Conservation (phyloP, 257 asterid species). For the Salvia miltiorrhiza region DNA sequence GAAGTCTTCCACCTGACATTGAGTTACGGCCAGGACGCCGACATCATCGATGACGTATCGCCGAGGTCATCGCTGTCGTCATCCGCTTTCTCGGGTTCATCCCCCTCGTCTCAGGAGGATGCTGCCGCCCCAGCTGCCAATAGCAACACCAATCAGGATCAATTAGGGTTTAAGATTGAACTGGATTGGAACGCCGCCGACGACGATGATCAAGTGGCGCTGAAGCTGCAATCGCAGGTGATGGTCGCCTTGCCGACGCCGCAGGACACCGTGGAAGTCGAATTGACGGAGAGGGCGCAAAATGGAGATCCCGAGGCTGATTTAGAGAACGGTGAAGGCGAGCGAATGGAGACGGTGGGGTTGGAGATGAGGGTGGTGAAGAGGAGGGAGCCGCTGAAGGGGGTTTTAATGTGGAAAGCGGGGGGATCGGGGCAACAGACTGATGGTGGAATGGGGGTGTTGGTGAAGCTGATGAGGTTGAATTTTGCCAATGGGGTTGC, state of each 20-base stretch:
- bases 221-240: conserved; percentile 91
- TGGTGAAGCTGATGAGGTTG: conserved; percentile 77
- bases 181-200: conserved; percentile 88
- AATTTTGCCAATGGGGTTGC: conserved; percentile 58
- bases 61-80: conserved; percentile 64
- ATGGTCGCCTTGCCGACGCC: conserved; percentile 96
- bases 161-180: conserved; percentile 64
- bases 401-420: conserved; percentile 65
- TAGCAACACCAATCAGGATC: conserved; percentile 28
- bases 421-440: conserved; percentile 88
- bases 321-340: conserved; percentile 25
- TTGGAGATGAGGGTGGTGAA: conserved; percentile 80
- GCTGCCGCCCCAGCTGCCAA: background rate
- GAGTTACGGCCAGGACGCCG: conserved; percentile 77
- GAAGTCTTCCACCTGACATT: conserved; percentile 86
- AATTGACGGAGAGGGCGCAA: conserved; percentile 38
- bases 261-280: conserved; percentile 73
- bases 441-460: conserved; percentile 87
- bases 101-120: conserved; percentile 44
- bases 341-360: conserved; percentile 31
- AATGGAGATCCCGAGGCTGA: conserved; percentile 18
- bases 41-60: conserved; percentile 57
- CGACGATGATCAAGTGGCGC: conserved; percentile 90
- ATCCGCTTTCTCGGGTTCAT: conserved; percentile 40
- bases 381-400: conserved; percentile 79